Conservation (phyloP, 2,329 filamentous ascomycete genomes). For the Verticillium albo-atrum region DNA sequence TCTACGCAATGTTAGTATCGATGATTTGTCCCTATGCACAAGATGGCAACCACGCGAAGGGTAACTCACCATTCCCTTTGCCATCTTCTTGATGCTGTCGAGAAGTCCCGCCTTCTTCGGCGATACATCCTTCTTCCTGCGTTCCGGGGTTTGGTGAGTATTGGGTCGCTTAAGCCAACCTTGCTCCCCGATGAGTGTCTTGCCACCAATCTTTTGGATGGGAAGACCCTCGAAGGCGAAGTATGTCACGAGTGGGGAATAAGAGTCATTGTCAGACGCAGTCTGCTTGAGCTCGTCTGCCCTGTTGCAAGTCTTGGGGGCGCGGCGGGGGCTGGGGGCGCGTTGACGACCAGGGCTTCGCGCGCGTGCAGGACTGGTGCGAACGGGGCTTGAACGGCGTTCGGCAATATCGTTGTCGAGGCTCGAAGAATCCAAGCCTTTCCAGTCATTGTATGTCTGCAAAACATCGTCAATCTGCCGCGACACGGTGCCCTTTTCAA, state of each 20-base stretch:
- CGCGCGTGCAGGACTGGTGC: not conserved
- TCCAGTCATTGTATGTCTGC: constrained; percentile 10
- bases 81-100: constrained; percentile 45
- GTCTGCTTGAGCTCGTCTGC: constrained; percentile 10
- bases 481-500: constrained; percentile 4
- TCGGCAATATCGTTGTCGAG: not conserved
- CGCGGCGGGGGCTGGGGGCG: not conserved
- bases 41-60: not conserved
- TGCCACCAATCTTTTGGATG: constrained; percentile 34
- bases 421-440: not conserved
- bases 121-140: constrained; percentile 12
- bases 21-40: not conserved
- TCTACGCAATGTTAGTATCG: constrained; percentile 14
- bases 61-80: constrained; percentile 47
- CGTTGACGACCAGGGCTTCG: not conserved
- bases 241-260: constrained; percentile 38
- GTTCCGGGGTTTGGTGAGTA: constrained; percentile 15
- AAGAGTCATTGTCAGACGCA: constrained; percentile 19
- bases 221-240: constrained; percentile 34
- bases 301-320: not conserved
- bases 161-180: constrained; percentile 50
- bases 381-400: not conserved
- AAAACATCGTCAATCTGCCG: constrained; percentile 7
- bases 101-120: constrained; percentile 36
- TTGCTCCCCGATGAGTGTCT: constrained; percentile 49